Base-by-base conservation (phyloP, 441 rosid species). In the Codiaeum variegatum region DNA sequence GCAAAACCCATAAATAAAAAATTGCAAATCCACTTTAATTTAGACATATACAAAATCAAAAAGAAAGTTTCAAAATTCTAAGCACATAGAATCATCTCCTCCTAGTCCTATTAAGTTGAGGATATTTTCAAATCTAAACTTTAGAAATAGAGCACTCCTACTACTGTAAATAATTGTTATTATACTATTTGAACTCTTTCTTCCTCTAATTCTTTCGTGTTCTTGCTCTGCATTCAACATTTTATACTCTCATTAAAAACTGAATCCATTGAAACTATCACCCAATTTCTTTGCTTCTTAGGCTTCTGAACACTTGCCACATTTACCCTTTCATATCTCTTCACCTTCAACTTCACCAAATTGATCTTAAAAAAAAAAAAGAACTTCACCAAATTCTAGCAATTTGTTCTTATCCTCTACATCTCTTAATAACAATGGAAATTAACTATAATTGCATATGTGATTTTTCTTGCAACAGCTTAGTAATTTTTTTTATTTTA, bases 321-420 rank as follows among this genome's bases (percentile, higher is more conserved):
- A 58, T 77, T 79, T 56, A 88, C 79, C 34, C 85, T 85, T 71
- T 67, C 80, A 70, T 88, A 88, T 62, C 85, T 85, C 82, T 88
- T 88, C 63, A 88, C 88, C 73, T 85, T 87, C 80, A 88, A 66
- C 72, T 88, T 88, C 55, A 83, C 83, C 67, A 88, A 73, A 66
- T 75, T 78, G 0, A n/a, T n/a, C n/a, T n/a, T n/a, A n/a, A n/a
- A n/a, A n/a, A n/a, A n/a, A n/a, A n/a, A n/a, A n/a, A n/a, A n/a
- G n/a, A n/a, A n/a, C n/a, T n/a, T n/a, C n/a, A n/a, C n/a, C n/a
- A n/a, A n/a, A n/a, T n/a, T n/a, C n/a, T n/a, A n/a, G n/a, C n/a
- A n/a, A n/a, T n/a, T n/a, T n/a, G n/a, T n/a, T n/a, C n/a, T n/a
- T n/a, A n/a, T n/a, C n/a, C n/a, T n/a, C n/a, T n/a, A n/a, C n/a